Evolutionary conservation across 345 rosid species (phyloP), one percentile per base, ranked within the genome.

Genomic region (Rhizophora mangle): DNA sequence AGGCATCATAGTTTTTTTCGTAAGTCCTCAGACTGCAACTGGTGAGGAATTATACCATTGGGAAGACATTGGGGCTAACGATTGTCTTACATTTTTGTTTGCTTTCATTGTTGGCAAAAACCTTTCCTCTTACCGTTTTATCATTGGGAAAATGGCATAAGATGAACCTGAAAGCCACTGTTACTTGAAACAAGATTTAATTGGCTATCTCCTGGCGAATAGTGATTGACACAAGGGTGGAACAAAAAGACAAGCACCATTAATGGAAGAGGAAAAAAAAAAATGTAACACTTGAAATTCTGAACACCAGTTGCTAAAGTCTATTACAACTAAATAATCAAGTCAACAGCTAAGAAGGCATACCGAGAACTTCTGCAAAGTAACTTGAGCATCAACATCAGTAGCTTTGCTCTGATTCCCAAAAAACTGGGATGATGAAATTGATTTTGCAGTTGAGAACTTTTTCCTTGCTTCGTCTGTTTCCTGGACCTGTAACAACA

Each of bases 401-500:
- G 79, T 66, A 58, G 89, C 74, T 70, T 75, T 80, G 78, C 59
- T 84, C 67, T 85, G 93, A 68, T 89, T 89, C 60, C 97, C 96
- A 54, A 90, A 96, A 71, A 13, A 96, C 68, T 96, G 99, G n/a
- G 97, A 85, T 11, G 99, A 96, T 58, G 99, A 96, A 67, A 96
- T 96, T 7, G 99, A 87, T 73, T 96, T 96, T 24, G 99, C 99
- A 72, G 88, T 93, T 34, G 96, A 78, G 80, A 90, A 96, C 83
- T 92, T 96, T 85, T 86, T 92, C 82, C 97, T 85, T 37, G 99
- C 99, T 81, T 96, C 98, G 80, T 96, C 98, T n/a, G 89, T 79
- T 82, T 96, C 99, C 72, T 89, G 85, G 74, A 88, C 79, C 98
- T 96, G 84, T 64, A 72, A 63, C 54, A 67, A 53, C 2, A 76